These are phyloP conservation scores for Alternaria sp. DNA, from an alignment of 2,329 filamentous ascomycete species.

Conservation along the genomic window DNA sequence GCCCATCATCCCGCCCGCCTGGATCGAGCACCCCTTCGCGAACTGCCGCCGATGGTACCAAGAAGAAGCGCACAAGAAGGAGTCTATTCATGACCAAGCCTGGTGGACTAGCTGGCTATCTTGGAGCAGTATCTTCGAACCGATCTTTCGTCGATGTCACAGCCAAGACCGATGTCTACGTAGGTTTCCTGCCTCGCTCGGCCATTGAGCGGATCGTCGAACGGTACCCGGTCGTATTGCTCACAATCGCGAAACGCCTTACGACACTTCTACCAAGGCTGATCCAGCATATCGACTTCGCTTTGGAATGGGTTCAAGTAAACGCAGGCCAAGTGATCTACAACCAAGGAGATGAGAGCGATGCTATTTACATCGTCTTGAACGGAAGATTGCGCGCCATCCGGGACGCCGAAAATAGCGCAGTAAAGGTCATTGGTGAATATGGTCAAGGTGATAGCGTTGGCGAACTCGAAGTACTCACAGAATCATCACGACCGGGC, in stretches of 20 bases:
- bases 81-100: conserved; percentile 93
- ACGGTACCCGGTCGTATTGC: conserved; percentile 84
- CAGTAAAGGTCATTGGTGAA: conserved; percentile 85
- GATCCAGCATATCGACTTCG: conserved; percentile 96
- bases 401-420: conserved; percentile 79
- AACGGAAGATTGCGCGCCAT: conserved; percentile 90
- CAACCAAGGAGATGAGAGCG: conserved; percentile 91
- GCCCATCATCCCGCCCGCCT: conserved; percentile 32
- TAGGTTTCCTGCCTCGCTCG: conserved; percentile 86
- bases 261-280: conserved; percentile 87
- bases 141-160: conserved; percentile 95
- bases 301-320: conserved; percentile 97
- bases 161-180: conserved; percentile 97
- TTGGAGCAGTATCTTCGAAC: conserved; percentile 93
- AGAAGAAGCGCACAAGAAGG: conserved; percentile 64
- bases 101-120: conserved; percentile 90
- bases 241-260: conserved; percentile 95
- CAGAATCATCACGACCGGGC: conserved; percentile 87
- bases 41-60: conserved; percentile 39
- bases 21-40: conserved; percentile 33
- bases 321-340: conserved; percentile 94
- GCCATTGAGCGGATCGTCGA: conserved; percentile 93
- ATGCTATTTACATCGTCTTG: conserved; percentile 96
- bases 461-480: conserved; percentile 95
- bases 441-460: conserved; percentile 98